Evolutionary conservation across 139 green algal species (phyloP), one percentile per base, ranked within the genome.

Genomic region (Chlorella sp.): DNA sequence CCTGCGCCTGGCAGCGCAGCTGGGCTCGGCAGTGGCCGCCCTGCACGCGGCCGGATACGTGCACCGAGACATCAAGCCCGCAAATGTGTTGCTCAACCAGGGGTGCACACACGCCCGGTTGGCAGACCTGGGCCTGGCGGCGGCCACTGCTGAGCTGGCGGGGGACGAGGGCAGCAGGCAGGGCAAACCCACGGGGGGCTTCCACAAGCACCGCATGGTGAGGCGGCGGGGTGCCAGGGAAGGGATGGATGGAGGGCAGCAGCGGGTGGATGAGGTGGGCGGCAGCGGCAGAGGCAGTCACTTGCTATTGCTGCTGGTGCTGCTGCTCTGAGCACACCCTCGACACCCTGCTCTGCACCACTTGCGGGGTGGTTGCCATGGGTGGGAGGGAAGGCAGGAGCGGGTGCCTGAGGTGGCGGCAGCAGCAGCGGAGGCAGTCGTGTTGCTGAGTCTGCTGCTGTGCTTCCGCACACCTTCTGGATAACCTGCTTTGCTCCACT

Each of bases 161-260:
- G 78, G 12, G 34, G 84, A 81, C 34, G 61, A 75, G 0, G 87
- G 48, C 37, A 15, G 86, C 14, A 24, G 60, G 28, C 60, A 89
- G 21, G 90, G 85, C 64, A 95, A 95, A 85, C 95, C 95, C 26
- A 93, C 91, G 30, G 95, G 96, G 16, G 96, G 96, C 48, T 98
- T 98, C 90, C 92, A 97, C 90, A 97, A 97, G 86, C 90, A 91
- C 24, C 92, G 86, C 61, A 88, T 95, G 87, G 73, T 93, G 77
- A 28, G 84, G 11, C 16, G 80, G 15, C 4, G 42, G 7, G 21
- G 77, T 26, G 77, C 24, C 36, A 37, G 15, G 76, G 76, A 22
- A 77, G 69, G 66, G n/a, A 37, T 1, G 79, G 21, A 68, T 1
- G 40, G 40, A 36, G 77, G 77, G 36, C 37, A 32, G 21, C n/a